Percentiles rank a stretch among this genome's conserved stretches.
These are phyloP conservation scores for Myotisia sp. DNA, from an alignment of 2,329 filamentous ascomycete species.

Conservation along the genomic window DNA sequence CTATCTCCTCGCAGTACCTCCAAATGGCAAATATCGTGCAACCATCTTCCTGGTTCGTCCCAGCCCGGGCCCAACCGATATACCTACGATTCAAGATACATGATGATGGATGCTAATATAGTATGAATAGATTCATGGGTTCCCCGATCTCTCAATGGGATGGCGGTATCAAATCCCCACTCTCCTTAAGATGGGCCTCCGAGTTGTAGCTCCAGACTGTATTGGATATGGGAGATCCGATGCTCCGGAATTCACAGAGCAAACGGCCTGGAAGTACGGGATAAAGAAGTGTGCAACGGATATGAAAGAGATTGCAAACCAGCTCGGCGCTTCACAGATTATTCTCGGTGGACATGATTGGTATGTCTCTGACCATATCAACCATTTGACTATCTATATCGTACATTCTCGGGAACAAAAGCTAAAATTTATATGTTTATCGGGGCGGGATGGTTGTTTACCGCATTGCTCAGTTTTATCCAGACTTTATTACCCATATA, in stretches of 20 bases:
- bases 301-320: conserved; percentile 54
- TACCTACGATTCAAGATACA: not conserved
- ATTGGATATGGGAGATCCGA: conserved; percentile 66
- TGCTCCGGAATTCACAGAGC: conserved; percentile 42
- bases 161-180: conserved; percentile 83
- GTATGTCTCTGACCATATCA: too few species aligned
- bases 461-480: conserved; percentile 59
- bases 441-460: conserved; percentile 66
- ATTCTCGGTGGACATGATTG: conserved; percentile 89
- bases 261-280: conserved; percentile 48
- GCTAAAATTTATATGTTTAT: not conserved
- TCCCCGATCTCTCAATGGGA: conserved; percentile 66
- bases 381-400: not conserved
- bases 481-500: conserved; percentile 55
- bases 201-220: conserved; percentile 73
- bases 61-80: not conserved
- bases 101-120: not conserved
- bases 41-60: conserved; percentile 40
- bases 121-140: conserved; percentile 62
- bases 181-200: conserved; percentile 55
- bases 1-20: conserved; percentile 40
- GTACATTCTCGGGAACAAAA: not conserved
- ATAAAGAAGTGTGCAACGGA: conserved; percentile 61
- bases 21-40: conserved; percentile 29
- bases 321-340: conserved; percentile 44